These are phyloP conservation scores for Codiaeum variegatum DNA, from an alignment of 441 rosid genomes.

Conservation along the genomic window DNA sequence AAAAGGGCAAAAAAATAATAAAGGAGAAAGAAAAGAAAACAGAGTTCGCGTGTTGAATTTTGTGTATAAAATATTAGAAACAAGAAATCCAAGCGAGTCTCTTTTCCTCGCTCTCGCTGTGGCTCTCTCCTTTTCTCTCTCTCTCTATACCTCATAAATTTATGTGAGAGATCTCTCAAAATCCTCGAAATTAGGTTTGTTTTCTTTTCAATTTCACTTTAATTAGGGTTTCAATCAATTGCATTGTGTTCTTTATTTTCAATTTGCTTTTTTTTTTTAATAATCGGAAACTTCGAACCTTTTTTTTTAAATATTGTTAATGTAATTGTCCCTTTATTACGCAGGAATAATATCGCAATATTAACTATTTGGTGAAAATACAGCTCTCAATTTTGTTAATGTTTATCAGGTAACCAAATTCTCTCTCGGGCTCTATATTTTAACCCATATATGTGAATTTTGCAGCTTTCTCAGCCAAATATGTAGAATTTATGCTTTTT, in stretches of 20 bases:
- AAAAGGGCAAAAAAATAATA: not conserved
- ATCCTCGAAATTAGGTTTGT: not conserved
- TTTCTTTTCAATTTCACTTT: not conserved
- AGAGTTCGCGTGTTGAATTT: not conserved
- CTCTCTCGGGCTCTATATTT: not conserved
- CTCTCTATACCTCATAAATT: not conserved
- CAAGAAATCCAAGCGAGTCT: not conserved
- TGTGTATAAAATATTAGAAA: slow-evolving; percentile 1
- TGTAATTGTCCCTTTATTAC: not conserved
- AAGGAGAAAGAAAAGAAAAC: not conserved
- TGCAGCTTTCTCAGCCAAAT: not conserved
- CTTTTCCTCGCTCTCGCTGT: not conserved
- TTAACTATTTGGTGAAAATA: slow-evolving; percentile 1
- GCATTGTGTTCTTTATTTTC: not conserved
- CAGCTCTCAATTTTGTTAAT: slow-evolving; percentile 14
- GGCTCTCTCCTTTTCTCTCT: not conserved
- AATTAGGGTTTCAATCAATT: not conserved
- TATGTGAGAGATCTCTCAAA: slow-evolving; percentile 7
- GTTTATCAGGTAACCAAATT: not conserved
- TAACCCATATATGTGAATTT: not conserved
- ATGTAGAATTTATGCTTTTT: not conserved
- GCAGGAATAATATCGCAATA: not conserved
- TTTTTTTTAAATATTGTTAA: not conserved
- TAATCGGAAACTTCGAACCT: not conserved
- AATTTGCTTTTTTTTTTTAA: not conserved